Base-by-base conservation (phyloP, 1,284 basidiomycete species). In the Ceratobasidium sp. region DNA sequence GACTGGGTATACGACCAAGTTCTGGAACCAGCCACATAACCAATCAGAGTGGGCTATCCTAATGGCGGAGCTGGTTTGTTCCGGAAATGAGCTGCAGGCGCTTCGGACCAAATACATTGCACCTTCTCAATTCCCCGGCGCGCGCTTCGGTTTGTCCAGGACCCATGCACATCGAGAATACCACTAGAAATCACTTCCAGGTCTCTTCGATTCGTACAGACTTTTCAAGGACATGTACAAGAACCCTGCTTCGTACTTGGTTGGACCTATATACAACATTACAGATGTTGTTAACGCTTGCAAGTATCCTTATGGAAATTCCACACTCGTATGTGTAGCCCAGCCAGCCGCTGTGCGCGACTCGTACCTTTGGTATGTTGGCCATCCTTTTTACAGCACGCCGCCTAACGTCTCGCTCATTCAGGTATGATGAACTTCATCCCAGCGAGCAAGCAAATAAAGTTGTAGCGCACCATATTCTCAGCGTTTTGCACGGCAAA, bases 31-130 rank as follows among this genome's bases (percentile, higher is more conserved):
- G 3, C 78, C 80, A 69, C 81, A 82, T n/a, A 86, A 86, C 79
- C 81, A 84, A 54, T 44, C 40, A 2, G 85, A 84, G 75, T 85
- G 85, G 84, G 83, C 82, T 77, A 78, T 86, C 37, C 81, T 82
- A 76, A 85, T 86, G 82, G 81, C 81, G 2, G 84, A 86, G 77
- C 64, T 85, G 8, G 81, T 82, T 9, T 81, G 78, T 32, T 79
- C 82, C 17, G 84, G 83, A 6, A 86, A 86, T 78, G 82, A 80
- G 13, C 75, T 86, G 11, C 80, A 83, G 19, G 79, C 82, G 62
- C 78, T 85, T 29, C 80, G 83, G 81, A 82, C 85, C 2, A 76
- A 82, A 44, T 77, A 79, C 9, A 78, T 85, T 8, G 82, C 83
- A 0, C 80, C 82, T 2, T 78, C 76, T 3, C 82, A 56, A 51